Conservation (phyloP, 1,284 basidiomycete genomes). For the Testicularia cyperi region DNA sequence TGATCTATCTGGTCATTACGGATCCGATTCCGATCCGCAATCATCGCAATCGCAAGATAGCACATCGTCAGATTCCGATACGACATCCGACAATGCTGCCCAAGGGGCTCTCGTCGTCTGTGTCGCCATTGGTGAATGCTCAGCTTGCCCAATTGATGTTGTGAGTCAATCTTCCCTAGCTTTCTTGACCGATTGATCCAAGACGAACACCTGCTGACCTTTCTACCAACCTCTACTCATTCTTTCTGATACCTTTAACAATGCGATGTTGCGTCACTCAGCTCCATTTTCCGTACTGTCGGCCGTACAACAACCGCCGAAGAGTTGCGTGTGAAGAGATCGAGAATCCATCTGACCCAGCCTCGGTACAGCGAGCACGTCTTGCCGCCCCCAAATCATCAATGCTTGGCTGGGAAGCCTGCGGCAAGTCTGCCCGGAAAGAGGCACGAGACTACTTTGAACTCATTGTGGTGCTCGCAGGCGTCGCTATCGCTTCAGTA, state of each 20-base stretch:
- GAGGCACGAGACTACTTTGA: constrained; percentile 38
- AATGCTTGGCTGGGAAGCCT: constrained; percentile 27
- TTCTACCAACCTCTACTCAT: no score
- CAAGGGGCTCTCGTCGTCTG: constrained; percentile 35
- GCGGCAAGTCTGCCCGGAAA: constrained; percentile 29
- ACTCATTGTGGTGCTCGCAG: constrained; percentile 13
- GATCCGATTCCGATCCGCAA: no score
- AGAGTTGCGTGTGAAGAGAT: constrained; percentile 23
- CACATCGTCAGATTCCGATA: no score
- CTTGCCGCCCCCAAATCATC: no score
- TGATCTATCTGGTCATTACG: no score
- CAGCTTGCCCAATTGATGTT: constrained; percentile 29
- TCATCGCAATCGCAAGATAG: no score
- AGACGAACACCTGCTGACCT: no score
- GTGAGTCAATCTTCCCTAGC: constrained; percentile 7
- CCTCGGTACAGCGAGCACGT: constrained; percentile 6
- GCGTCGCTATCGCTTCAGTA: neutral
- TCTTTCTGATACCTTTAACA: no score
- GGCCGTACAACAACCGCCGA: constrained; percentile 49
- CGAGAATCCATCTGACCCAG: neutral
- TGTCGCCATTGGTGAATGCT: constrained; percentile 25
- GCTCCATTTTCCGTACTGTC: constrained; percentile 41
- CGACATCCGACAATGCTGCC: no score
- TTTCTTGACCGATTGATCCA: no score
- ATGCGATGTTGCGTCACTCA: neutral